Percentiles rank a stretch among this genome's conserved stretches.
These are phyloP conservation scores for Phyllosticta ampelicida DNA, from an alignment of 2,329 filamentous ascomycete species.

Conservation along the genomic window DNA sequence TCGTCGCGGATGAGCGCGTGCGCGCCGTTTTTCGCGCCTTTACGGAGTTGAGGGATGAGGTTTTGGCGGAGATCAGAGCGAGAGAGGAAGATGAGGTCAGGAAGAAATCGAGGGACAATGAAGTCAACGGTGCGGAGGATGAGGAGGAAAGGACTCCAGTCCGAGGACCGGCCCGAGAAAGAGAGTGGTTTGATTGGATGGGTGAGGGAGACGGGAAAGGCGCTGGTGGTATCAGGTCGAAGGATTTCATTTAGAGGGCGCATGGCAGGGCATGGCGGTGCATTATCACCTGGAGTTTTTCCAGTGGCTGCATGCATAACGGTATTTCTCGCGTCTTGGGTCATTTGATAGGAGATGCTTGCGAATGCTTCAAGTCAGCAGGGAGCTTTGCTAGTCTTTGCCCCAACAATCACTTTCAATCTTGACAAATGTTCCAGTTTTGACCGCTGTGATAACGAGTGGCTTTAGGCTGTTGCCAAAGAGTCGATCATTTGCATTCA, in stretches of 20 bases:
- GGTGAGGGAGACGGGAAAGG: background rate
- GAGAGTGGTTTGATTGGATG: background rate
- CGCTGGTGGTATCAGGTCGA: background rate
- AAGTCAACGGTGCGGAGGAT: background rate
- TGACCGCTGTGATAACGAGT: too few relatives aligned
- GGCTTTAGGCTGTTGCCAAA: too few relatives aligned
- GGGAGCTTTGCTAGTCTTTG: too few relatives aligned
- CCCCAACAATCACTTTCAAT: too few relatives aligned
- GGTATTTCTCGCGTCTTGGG: too few relatives aligned
- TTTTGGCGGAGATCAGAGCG: slow-evolving; percentile 1
- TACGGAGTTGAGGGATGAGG: slow-evolving; percentile 6
- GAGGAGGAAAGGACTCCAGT: background rate
- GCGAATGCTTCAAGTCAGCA: too few relatives aligned
- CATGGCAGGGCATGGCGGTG: background rate
- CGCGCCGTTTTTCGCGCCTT: slow-evolving; percentile 6
- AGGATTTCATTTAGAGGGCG: background rate
- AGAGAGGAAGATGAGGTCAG: background rate
- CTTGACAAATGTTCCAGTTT: too few relatives aligned
- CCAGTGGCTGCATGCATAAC: background rate
- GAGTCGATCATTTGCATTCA: too few relatives aligned
- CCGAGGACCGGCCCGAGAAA: background rate
- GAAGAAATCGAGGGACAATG: background rate
- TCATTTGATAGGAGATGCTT: too few relatives aligned
- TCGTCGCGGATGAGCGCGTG: slow-evolving; percentile 3
- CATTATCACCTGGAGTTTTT: background rate